Evolutionary conservation across 1,284 basidiomycete genomes (phyloP), one percentile per base, ranked within the genome.

Genomic region (Waitea zeae): DNA sequence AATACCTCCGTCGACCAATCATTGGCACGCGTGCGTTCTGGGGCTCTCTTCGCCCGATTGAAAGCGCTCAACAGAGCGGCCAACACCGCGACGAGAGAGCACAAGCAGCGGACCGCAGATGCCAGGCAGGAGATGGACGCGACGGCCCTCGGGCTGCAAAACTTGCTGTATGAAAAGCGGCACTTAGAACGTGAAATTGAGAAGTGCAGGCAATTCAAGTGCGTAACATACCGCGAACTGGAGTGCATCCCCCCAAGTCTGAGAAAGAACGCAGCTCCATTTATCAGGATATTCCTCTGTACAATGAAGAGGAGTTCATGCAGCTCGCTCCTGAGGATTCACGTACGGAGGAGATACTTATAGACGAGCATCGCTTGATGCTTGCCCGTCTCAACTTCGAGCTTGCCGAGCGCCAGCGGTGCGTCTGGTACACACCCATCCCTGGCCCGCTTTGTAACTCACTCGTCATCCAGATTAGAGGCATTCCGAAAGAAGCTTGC

Each of bases 141-240:
- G 53, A 73, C 79, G 1, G 70, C 82, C 52, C 70, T 86, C 18
- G 70, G 74, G 12, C 66, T 86, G 20, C 81, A 86, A 52, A 86
- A 86, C 43, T 56, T 86, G 28, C 62, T 81, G 35, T 86, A 86
- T 44, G 81, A 86, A 53, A 82, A 81, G 49, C 61, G 82, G 19
- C 81, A 86, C 49, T 64, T 86, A 7, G 81, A 86, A 50, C 64
- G 79, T 40, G 81, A 86, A 56, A 86, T 86, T 20, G 81, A 84
- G 46, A 86, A 86, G 51, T 86, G 81, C 53, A 67, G 77, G 36
- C 80, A 84, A 47, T 86, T 86, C 50, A 80, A 77, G 81, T 86
- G 49, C 49, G 78, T 59, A 24, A 47, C n/a, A n/a, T n/a, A n/a
- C n/a, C n/a, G n/a, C n/a, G n/a, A n/a, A n/a, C n/a, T n/a, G n/a